phyloP scores from a whole-genome alignment of 768 basidiomycete genomes.

The Tulasnella sp. region DNA sequence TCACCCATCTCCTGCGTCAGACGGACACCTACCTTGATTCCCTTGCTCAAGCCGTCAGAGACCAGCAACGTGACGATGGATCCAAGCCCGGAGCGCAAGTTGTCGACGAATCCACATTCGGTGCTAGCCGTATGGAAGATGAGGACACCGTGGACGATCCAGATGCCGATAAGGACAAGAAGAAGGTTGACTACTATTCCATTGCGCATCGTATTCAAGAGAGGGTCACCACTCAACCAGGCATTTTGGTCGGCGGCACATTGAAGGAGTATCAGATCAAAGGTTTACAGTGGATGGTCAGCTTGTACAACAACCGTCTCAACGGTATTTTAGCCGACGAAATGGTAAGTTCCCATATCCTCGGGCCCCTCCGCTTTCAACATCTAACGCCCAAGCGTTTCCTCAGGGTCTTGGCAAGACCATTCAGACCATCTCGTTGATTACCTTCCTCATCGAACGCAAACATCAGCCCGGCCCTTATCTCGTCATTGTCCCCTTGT shows the following conservation, averaged over 20 bases:
- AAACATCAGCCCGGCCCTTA: constrained; percentile 92
- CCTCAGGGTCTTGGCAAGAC: constrained; percentile 90
- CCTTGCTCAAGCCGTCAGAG: constrained; percentile 84
- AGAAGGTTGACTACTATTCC: constrained; percentile 91
- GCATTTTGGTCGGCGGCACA: constrained; percentile 73
- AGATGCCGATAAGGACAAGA: constrained; percentile 45
- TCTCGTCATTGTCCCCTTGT: constrained; percentile 90
- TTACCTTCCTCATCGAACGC: constrained; percentile 85
- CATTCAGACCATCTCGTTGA: constrained; percentile 90
- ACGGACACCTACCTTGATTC: constrained; percentile 94
- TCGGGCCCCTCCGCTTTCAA: background rate
- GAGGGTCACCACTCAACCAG: constrained; percentile 65
- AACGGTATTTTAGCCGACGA: constrained; percentile 94
- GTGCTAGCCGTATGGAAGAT: constrained; percentile 65
- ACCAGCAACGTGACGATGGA: constrained; percentile 70
- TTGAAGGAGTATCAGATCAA: constrained; percentile 94
- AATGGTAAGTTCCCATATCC: constrained; percentile 50
- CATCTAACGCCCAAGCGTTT: background rate
- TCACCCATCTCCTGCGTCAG: constrained; percentile 89
- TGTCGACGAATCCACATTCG: constrained; percentile 82
- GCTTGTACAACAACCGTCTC: constrained; percentile 89
- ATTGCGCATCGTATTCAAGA: constrained; percentile 91
- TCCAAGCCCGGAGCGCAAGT: constrained; percentile 33
- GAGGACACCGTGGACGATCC: constrained; percentile 36
- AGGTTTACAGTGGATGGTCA: constrained; percentile 98